phyloP scores from a whole-genome alignment of 305 asterid genomes.

The Nicotiana rustica region DNA sequence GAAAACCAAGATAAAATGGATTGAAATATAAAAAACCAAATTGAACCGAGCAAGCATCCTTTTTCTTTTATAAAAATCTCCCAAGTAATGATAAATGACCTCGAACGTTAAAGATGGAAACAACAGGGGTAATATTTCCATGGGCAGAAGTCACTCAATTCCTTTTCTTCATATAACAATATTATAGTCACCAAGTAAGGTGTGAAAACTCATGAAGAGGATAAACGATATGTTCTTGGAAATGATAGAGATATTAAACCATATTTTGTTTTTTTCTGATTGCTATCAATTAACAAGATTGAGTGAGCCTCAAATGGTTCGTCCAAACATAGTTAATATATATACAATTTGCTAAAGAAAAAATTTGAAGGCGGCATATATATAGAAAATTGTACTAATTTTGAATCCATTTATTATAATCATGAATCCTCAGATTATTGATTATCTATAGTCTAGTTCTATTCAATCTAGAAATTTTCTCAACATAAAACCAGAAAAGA shows the following conservation, averaged over 20 bases:
- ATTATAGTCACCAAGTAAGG: background rate
- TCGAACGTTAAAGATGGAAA: background rate
- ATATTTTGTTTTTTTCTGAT: no score
- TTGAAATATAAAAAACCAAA: background rate
- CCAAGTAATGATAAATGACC: background rate
- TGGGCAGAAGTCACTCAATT: background rate
- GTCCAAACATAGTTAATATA: background rate
- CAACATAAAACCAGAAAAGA: background rate
- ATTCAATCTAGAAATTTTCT: background rate
- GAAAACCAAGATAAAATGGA: background rate
- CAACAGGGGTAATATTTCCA: background rate
- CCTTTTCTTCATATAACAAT: background rate
- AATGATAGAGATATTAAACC: background rate
- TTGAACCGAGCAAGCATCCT: no score
- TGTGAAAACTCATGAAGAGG: background rate
- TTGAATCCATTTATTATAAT: background rate
- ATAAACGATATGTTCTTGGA: background rate
- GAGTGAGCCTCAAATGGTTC: background rate
- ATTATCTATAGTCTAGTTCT: no score
- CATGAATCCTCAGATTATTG: no score
- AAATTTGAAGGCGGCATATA: no score
- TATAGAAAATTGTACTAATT: no score
- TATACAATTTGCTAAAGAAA: background rate
- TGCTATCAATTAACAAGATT: no score
- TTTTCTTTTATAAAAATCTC: no score